Evolutionary conservation across 352 stramenopile species (phyloP), one percentile per base, ranked within the genome.

Genomic region (Globisporangium rhizosaccharum): DNA sequence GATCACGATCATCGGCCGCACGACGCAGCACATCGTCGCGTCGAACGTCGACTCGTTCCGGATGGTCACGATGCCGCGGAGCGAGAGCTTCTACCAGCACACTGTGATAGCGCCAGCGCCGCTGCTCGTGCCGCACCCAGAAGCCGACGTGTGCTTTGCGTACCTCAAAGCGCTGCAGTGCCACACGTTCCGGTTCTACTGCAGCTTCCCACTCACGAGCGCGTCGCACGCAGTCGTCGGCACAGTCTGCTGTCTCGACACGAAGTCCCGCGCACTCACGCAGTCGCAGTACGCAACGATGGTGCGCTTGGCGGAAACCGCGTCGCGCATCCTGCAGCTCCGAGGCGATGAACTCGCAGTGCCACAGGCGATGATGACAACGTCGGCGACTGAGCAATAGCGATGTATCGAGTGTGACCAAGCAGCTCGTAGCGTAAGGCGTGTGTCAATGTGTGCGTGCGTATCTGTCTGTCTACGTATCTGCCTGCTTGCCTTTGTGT

Each of bases 121-220:
- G 1, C 64, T 89, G 36, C 53, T 87, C 14, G 66, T 85, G 20
- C 68, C 72, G 12, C 72, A 87, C 39, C 66, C 72, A 0, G 76
- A 82, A 56, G 66, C 73, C 1, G 75, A 87, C 54, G 63, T 77
- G 33, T 76, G 76, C 33, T 88, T 88, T 57, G 28, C 57, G 20
- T 65, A 73, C 49, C 26, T 61, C 28, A 41, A 23, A 10, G 14
- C 23, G n/a, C 57, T 68, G n/a, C 57, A 62, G 45, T 26, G 56
- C 26, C 50, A 69, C 4, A 59, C 56, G 28, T 57, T 59, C 46
- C 62, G 62, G 47, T 76, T 69, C 63, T 76, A 76, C 66, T 73
- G 62, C 60, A 66, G 69, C 23, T 73, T 73, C 59, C 69, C 66
- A 6, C 26, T 76, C 37, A 41, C 45, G 7, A 54, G 55, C 18